Evolutionary conservation across 1,139 yeast species (phyloP).

Genomic region (Yamadazyma blattariae): DNA sequence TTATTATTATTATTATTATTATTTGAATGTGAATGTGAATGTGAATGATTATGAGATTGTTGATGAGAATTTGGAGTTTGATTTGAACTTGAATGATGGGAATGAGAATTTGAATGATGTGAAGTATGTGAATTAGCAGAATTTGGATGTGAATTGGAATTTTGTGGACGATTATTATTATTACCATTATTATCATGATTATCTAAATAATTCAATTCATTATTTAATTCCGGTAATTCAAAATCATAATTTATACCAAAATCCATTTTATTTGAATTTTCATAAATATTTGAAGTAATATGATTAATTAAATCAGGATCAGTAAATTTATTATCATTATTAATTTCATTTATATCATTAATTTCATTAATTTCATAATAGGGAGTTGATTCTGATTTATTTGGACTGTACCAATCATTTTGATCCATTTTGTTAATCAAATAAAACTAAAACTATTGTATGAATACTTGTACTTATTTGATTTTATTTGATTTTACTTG

Average conservation of each 20-base stretch:
- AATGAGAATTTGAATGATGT: not conserved
- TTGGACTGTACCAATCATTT: constrained; percentile 14
- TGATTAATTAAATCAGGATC: constrained; percentile 27
- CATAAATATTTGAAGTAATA: constrained; percentile 24
- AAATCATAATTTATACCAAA: constrained; percentile 9
- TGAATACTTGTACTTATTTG: too few relatives aligned
- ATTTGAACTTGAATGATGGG: not conserved
- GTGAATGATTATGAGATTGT: not conserved
- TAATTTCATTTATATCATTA: not conserved
- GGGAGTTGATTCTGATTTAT: constrained; percentile 11
- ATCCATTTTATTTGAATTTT: constrained; percentile 8
- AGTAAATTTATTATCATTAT: constrained; percentile 7
- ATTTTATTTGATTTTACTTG: too few relatives aligned
- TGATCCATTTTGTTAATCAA: constrained; percentile 12
- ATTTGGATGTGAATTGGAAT: not conserved
- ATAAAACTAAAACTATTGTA: too few relatives aligned
- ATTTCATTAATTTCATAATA: constrained; percentile 13
- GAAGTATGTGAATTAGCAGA: constrained; percentile 3
- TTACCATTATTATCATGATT: not conserved
- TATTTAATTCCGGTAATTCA: constrained; percentile 7
- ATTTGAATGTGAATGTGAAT: not conserved
- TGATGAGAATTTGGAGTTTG: not conserved
- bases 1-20: constrained; percentile 7
- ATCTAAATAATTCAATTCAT: constrained; percentile 1
- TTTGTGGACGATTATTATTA: not conserved